These are phyloP conservation scores for Lachancea nothofagi DNA, from an alignment of 805 yeast species.

Conservation along the genomic window DNA sequence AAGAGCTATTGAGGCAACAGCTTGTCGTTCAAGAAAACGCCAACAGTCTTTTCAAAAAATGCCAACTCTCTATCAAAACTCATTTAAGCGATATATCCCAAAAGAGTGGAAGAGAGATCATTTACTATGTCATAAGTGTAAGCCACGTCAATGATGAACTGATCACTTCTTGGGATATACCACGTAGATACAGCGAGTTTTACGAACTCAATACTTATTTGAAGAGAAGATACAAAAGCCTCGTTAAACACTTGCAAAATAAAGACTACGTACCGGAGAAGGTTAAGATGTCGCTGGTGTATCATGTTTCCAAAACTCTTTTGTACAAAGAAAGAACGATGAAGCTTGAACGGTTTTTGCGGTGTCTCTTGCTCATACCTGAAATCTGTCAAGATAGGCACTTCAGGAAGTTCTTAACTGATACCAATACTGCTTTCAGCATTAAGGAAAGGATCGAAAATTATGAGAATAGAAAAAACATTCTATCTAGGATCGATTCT, in stretches of 20 bases:
- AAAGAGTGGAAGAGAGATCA: constrained; percentile 55
- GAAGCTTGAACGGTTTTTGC: constrained; percentile 59
- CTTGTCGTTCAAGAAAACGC: constrained; percentile 78
- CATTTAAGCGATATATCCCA: constrained; percentile 47
- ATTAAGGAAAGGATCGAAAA: constrained; percentile 14
- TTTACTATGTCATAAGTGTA: constrained; percentile 72
- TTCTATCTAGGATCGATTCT: constrained; percentile 8
- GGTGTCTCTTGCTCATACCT: constrained; percentile 50
- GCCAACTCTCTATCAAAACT: constrained; percentile 45
- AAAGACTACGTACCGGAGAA: constrained; percentile 39
- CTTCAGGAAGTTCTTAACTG: constrained; percentile 70
- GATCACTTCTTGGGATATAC: constrained; percentile 83
- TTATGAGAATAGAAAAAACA: constrained; percentile 7
- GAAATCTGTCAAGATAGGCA: constrained; percentile 68
- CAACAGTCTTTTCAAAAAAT: constrained; percentile 65
- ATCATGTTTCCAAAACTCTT: constrained; percentile 48
- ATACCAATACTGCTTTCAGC: constrained; percentile 8
- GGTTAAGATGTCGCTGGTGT: constrained; percentile 61
- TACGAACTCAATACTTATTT: constrained; percentile 63
- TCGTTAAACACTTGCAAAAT: constrained; percentile 46
- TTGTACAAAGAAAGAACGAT: constrained; percentile 58
- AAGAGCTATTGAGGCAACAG: constrained; percentile 73
- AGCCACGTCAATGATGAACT: constrained; percentile 45
- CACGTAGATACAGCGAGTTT: constrained; percentile 83
- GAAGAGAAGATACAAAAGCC: constrained; percentile 42